Evolutionary conservation across 1,139 yeast species (phyloP).

Genomic region (Torulaspora pretoriensis): DNA sequence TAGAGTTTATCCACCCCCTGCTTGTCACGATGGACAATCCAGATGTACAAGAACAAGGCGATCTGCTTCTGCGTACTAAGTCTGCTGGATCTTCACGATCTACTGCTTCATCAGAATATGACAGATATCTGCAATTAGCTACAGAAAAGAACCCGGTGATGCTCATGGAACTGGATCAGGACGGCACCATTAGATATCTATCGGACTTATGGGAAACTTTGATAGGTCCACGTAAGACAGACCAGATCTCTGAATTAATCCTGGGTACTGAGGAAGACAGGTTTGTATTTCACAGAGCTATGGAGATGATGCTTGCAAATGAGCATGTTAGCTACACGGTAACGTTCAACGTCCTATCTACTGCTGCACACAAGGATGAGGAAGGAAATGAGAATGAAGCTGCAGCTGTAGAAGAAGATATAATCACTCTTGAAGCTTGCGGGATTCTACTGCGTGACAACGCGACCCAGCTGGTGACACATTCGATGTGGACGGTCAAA

Average conservation of each 20-base stretch:
- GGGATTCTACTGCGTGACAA: slow-evolving; percentile 84
- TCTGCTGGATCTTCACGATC: slow-evolving; percentile 15
- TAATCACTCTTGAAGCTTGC: slow-evolving; percentile 83
- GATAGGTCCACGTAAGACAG: slow-evolving; percentile 40
- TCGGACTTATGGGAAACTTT: slow-evolving; percentile 74
- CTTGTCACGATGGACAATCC: slow-evolving; percentile 3
- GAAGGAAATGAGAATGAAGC: slow-evolving; percentile 14
- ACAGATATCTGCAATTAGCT: slow-evolving; percentile 41
- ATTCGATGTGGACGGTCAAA: slow-evolving; percentile 90
- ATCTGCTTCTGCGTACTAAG: slow-evolving; percentile 9
- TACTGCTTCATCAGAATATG: slow-evolving; percentile 25
- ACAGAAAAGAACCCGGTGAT: slow-evolving; percentile 71
- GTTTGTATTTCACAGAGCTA: slow-evolving; percentile 65
- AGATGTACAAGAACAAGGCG: slow-evolving; percentile 1
- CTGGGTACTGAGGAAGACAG: slow-evolving; percentile 66
- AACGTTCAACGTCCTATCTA: slow-evolving; percentile 42
- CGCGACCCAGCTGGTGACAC: slow-evolving; percentile 54
- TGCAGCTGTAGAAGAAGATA: slow-evolving; percentile 40
- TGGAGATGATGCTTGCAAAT: slow-evolving; percentile 64
- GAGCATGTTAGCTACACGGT: slow-evolving; percentile 70
- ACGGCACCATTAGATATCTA: slow-evolving; percentile 70
- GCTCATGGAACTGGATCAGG: slow-evolving; percentile 79
- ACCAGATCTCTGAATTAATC: slow-evolving; percentile 60
- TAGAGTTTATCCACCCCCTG: background rate
- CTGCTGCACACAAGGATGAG: slow-evolving; percentile 20